Evolutionary conservation across 805 yeast species (phyloP).

Genomic region (Aciculoconidium aculeatum): DNA sequence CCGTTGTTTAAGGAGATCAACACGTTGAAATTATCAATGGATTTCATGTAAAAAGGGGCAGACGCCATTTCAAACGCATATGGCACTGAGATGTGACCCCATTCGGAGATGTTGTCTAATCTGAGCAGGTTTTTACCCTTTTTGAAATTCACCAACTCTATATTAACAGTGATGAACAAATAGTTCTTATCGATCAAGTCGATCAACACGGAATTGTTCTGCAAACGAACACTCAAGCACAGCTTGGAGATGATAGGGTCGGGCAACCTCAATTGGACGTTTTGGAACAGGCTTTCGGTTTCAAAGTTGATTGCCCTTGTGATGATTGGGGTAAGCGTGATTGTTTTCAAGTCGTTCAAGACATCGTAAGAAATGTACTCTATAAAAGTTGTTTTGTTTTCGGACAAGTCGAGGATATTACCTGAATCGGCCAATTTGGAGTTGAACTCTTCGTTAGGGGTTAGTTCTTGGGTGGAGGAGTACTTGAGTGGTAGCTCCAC

Average conservation of each 20-base stretch:
- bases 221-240: constrained; percentile 11
- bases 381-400: constrained; percentile 13
- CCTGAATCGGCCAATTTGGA: constrained; percentile 16
- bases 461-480: constrained; percentile 4
- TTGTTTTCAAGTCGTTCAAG: constrained; percentile 23
- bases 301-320: constrained; percentile 25
- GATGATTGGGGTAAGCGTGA: constrained; percentile 36
- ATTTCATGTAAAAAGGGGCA: constrained; percentile 45
- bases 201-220: constrained; percentile 30
- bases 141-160: constrained; percentile 42
- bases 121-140: constrained; percentile 9
- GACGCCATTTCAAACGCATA: constrained; percentile 46
- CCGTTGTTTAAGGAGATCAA: constrained; percentile 72
- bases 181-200: constrained; percentile 52
- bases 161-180: constrained; percentile 43
- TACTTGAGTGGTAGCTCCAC: constrained; percentile 24
- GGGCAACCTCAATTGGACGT: constrained; percentile 22
- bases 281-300: no score
- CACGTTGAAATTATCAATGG: constrained; percentile 40
- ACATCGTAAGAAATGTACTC: constrained; percentile 27
- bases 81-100: constrained; percentile 68
- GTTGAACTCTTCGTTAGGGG: constrained; percentile 22
- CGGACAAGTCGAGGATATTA: constrained; percentile 17
- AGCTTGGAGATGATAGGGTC: constrained; percentile 13
- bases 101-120: constrained; percentile 35